Evolutionary conservation across 164 flowering plant genomes (phyloP), one percentile per base, ranked within the genome.

Genomic region (Liquidambar formosana): DNA sequence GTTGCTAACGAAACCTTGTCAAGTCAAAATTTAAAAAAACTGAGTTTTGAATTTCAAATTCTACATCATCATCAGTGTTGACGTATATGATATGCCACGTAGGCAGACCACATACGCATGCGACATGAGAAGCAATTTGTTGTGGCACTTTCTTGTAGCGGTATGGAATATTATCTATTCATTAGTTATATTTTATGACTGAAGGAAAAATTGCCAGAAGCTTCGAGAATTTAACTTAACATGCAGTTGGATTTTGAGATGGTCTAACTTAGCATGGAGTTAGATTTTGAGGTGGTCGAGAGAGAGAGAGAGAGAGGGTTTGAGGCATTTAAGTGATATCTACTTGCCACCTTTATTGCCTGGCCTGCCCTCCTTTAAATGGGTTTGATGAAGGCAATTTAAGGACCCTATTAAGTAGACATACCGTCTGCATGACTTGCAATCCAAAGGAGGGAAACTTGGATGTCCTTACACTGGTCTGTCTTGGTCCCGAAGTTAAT

Each of bases 271-370:
- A 49, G 23, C 18, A 59, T 58, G 70, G 49, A 61, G 67, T 54
- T 70, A 23, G 61, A 62, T 38, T 51, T 52, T 23, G 28, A 61
- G 57, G 57, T 57, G 63, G 63, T 47, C 56, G 41, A 33, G 41
- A 33, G 41, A 13, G 22, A 58, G 66, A 56, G 72, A 44, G 69
- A 72, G 73, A 66, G 58, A 75, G 79, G 78, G 78, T 81, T 77
- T 45, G 59, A 25, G 70, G 82, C 88, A 87, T 87, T 83, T 66
- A 87, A 84, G 79, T 71, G 82, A 64, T 59, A 75, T 78, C 85
- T 74, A 87, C 86, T 85, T 75, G 88, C 76, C 85, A 64, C 59
- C 79, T 81, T 87, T 60, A 85, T 83, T 85, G 89, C 85, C 64
- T 67, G 75, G 79, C 80, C 85, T 80, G 91, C 77, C 79, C 80